Evolutionary conservation across 371 early-diverging fungal genomes (phyloP), one percentile per base, ranked within the genome.

Genomic region (Blastocladiella emersonii): DNA sequence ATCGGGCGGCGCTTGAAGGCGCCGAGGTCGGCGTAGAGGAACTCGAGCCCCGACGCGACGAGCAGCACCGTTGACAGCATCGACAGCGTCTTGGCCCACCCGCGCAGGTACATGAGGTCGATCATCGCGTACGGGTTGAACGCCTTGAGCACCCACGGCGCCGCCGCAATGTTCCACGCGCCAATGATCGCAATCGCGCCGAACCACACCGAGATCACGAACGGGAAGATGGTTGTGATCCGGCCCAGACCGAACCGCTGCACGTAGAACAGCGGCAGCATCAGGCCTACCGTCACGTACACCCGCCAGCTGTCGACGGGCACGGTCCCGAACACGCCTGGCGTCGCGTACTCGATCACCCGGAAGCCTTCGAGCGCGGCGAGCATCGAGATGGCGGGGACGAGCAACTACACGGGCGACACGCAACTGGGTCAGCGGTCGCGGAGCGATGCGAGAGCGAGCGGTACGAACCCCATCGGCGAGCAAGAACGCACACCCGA

Each of bases 21-120:
- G 43, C 59, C 59, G 25, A 59, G 25, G 37, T 59, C 59, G 19
- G 59, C 59, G 37, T 59, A 59, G 25, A 59, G 25, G 19, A 43
- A 41, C 32, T 59, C 59, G 43, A 59, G 59, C 17, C 59, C 59
- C 1, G n/a, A 13, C 13, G 32, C 44, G 37, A 43, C 59, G 21
- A 59, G 59, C 41, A 59, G n/a, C 10, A 43, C 59, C 25, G n/a
- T 43, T 10, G 59, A 59, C 27, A 59, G 59, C 37, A 43, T 32
- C 13, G 35, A 34, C 25, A 59, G 25, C 36, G 59, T 41, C 15
- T 7, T 39, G 25, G 12, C 32, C 25, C n/a, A 37, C 32, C 59
- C 59, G 25, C 44, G 37, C 41, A 32, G 15, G 43, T 10, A 8
- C 27, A 59, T 43, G 37, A 59, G 15, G 32, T 19, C 27, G 8